Conservation (phyloP, 2,329 filamentous ascomycete species). For the Botrytis paeoniae region DNA sequence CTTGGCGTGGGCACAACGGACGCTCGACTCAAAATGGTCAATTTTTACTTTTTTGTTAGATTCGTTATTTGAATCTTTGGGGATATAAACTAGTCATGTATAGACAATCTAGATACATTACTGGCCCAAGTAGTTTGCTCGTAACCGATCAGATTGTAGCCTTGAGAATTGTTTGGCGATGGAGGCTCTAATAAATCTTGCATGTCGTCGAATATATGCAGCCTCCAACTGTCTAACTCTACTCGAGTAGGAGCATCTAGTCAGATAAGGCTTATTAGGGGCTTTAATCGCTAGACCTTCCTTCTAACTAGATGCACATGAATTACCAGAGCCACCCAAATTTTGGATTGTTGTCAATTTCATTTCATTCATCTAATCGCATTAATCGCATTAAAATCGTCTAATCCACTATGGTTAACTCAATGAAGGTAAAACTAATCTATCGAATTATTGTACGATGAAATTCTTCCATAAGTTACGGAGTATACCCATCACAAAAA, state of each 20-base stretch:
- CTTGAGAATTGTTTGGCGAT: not conserved
- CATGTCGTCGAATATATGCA: not conserved
- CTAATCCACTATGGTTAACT: not conserved
- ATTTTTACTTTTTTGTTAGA: not conserved
- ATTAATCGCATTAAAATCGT: not conserved
- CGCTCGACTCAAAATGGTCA: not conserved
- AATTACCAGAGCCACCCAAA: not conserved
- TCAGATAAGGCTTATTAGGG: not conserved
- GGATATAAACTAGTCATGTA: not conserved
- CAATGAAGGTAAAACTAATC: not conserved
- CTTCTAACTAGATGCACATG: not conserved
- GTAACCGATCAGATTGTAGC: not conserved
- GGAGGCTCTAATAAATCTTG: not conserved
- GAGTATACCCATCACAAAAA: not conserved
- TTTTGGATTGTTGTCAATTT: not conserved
- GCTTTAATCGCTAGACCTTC: not conserved
- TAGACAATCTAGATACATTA: not conserved
- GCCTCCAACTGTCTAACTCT: not conserved
- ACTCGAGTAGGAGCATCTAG: not conserved
- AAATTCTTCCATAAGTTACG: not conserved
- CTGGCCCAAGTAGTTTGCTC: not conserved
- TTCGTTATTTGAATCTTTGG: not conserved
- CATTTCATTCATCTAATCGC: not conserved
- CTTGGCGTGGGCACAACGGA: not conserved
- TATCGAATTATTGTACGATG: not conserved